Percentiles rank a stretch among this genome's conserved stretches.
These are phyloP conservation scores for Suhomyces pyralidae DNA, from an alignment of 805 yeast genomes.

Conservation along the genomic window DNA sequence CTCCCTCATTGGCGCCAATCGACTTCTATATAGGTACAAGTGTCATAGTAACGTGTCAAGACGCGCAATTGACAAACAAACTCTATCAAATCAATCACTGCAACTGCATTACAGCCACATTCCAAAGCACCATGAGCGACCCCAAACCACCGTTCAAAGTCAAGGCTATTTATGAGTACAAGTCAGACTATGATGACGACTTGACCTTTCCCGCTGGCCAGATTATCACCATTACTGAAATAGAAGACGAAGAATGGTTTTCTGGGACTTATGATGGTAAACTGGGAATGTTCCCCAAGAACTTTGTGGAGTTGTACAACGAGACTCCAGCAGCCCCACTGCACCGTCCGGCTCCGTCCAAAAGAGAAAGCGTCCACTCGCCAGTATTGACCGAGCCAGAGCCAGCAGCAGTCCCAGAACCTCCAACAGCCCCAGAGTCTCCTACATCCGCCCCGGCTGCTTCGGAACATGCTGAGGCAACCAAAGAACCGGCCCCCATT, in stretches of 20 bases:
- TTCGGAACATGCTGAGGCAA: not conserved
- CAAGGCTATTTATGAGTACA: slow-evolving; percentile 64
- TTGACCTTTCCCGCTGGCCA: slow-evolving; percentile 67
- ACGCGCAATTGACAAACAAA: not conserved
- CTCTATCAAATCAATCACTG: not conserved
- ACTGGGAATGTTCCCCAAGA: slow-evolving; percentile 84
- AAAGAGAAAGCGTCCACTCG: slow-evolving; percentile 3
- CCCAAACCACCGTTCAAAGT: slow-evolving; percentile 58
- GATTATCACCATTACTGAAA: slow-evolving; percentile 65
- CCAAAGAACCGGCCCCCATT: not conserved
- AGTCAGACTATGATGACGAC: slow-evolving; percentile 72
- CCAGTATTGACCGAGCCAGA: not conserved
- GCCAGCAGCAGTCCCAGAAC: not conserved
- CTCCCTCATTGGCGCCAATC: not conserved
- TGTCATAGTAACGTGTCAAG: not conserved
- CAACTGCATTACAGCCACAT: not conserved
- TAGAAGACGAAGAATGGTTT: slow-evolving; percentile 93
- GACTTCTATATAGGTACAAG: not conserved
- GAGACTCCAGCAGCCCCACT: slow-evolving; percentile 5
- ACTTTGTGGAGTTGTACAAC: slow-evolving; percentile 58
- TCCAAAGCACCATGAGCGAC: slow-evolving; percentile 13
- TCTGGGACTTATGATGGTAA: slow-evolving; percentile 64
- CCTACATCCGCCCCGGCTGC: not conserved
- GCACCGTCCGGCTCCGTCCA: slow-evolving; percentile 5
- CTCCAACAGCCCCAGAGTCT: not conserved